Evolutionary conservation across 2,329 filamentous ascomycete species (phyloP), one percentile per base, ranked within the genome.

Genomic region (Colletotrichum plurivorum): DNA sequence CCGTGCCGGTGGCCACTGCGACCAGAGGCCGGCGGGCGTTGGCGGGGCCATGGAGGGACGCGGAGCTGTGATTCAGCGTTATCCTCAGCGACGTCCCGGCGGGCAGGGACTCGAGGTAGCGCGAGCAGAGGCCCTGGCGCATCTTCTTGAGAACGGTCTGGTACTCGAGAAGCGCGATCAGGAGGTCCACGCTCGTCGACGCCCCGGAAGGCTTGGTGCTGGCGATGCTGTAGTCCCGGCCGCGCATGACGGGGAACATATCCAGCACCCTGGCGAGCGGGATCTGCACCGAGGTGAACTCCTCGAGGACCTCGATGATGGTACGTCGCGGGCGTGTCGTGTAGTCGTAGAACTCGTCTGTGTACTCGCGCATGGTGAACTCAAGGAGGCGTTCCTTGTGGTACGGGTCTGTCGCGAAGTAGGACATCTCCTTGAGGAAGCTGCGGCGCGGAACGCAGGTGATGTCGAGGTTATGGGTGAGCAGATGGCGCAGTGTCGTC

Each of bases 331-430:
- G 93, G 9, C 96, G 90, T 0, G 95, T 95, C 1, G 96, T 96
- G 77, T 99, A 99, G 81, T 99, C 95, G 82, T 94, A 98, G 64
- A 97, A 91, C 74, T 99, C 96, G 74, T 98, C 94, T 6, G 95
- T 89, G 74, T 92, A 93, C 53, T 92, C 88, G 0, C 94, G 90
- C 74, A 92, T 88, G 1, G 90, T 91, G 74, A 99, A 96, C 76
- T 99, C 96, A 9, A 92, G 80, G 0, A 99, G 87, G 2, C 95
- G 90, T 70, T 96, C 92, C 73, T 89, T 90, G 75, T 99, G 95
- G 74, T 90, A 89, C 2, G 83, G 78, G 74, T 97, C 88, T 0
- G 84, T 81, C 2, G 94, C 93, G 75, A 94, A 94, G 77, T 94
- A 90, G 0, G 92, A 89, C 63, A 98, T 89, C 20, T 90, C 86